Conservation (phyloP, 2,329 filamentous ascomycete genomes). For the Alternaria sp. region DNA sequence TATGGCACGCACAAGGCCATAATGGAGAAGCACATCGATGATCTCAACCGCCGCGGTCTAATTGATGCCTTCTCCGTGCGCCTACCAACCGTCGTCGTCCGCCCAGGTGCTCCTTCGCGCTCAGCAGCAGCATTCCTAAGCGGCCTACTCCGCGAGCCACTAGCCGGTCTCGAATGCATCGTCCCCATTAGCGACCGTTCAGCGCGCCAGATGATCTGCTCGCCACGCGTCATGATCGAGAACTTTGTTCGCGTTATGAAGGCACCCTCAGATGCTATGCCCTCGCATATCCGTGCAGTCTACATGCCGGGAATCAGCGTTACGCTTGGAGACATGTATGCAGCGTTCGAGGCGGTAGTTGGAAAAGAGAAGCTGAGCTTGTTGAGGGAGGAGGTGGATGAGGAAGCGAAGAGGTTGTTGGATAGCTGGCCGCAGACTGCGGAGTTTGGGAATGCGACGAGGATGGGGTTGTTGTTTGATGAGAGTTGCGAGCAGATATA, state of each 20-base stretch:
- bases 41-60: constrained; percentile 63
- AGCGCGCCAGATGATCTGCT: constrained; percentile 62
- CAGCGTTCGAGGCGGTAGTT: constrained; percentile 59
- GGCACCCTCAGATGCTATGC: constrained; percentile 55
- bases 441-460: background rate
- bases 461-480: constrained; percentile 12
- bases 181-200: constrained; percentile 52
- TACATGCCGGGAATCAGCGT: constrained; percentile 59
- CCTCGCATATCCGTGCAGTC: constrained; percentile 20
- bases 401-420: constrained; percentile 5
- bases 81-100: constrained; percentile 65
- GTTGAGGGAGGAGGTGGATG: constrained; percentile 50
- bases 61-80: constrained; percentile 63
- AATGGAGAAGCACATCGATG: constrained; percentile 65
- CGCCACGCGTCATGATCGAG: constrained; percentile 58
- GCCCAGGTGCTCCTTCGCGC: constrained; percentile 62
- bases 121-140: constrained; percentile 67
- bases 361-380: constrained; percentile 57
- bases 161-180: constrained; percentile 49
- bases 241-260: constrained; percentile 59
- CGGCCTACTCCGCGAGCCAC: constrained; percentile 67
- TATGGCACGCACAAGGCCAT: constrained; percentile 68
- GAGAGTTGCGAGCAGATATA: constrained; percentile 11
- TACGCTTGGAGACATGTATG: constrained; percentile 60
- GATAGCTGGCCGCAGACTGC: constrained; percentile 11